Conservation (phyloP, 441 rosid species). For the Corymbia calophylla region DNA sequence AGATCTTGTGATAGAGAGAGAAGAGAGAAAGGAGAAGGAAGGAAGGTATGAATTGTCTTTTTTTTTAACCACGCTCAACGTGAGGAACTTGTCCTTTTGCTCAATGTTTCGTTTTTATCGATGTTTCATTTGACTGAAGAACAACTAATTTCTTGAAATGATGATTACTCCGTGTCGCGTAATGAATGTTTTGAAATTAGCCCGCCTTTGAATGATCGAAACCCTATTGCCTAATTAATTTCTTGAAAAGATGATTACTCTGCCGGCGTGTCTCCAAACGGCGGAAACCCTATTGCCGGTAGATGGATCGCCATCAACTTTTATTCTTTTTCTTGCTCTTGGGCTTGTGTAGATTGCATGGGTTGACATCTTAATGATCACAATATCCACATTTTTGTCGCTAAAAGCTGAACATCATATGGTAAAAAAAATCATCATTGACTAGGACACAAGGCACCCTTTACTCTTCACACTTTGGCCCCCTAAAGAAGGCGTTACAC, state of each 20-base stretch:
- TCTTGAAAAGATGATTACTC: background rate
- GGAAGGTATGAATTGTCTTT: background rate
- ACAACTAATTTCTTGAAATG: background rate
- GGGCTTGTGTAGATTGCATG: background rate
- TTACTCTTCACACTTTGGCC: background rate
- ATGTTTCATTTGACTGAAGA: background rate
- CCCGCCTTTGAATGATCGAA: too few relatives aligned
- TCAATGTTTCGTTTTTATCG: too few relatives aligned
- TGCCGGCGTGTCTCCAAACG: background rate
- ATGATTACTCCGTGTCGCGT: rapidly evolving
- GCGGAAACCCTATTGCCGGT: background rate
- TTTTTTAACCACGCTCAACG: background rate
- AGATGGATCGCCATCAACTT: background rate
- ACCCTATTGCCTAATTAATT: background rate
- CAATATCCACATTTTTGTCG: background rate
- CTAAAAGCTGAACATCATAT: background rate
- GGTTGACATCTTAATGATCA: background rate
- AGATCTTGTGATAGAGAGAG: background rate
- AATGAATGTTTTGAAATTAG: background rate
- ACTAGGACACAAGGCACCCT: background rate
- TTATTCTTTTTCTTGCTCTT: too few relatives aligned
- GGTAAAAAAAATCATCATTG: background rate
- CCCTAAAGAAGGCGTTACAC: conserved; percentile 34
- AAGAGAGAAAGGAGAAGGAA: background rate
- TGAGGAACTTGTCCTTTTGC: background rate